Evolutionary conservation across 2,329 filamentous ascomycete species (phyloP), one percentile per base, ranked within the genome.

Genomic region (Neobulgaria alba): DNA sequence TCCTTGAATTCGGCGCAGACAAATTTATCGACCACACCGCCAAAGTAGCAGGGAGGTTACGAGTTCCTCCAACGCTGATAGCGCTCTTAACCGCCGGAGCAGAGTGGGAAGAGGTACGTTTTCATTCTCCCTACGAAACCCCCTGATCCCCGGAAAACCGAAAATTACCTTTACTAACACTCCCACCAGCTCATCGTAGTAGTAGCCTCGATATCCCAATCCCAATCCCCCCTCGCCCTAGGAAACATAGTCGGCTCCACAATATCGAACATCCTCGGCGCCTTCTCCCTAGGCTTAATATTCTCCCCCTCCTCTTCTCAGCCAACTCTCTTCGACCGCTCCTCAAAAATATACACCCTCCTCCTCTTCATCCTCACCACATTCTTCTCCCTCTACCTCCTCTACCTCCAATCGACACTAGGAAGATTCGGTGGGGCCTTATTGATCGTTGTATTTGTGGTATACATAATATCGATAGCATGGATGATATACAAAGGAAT

Each of bases 261-360:
- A 26, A 70, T 75, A 33, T 73, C 71, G 36, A 75, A 75, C 40
- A 71, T 74, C 37, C 61, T 74, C 2, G 72, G 71, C 12, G 72
- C 72, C 10, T 75, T 75, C 49, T 71, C 69, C 1, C 58, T 75
- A 1, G 71, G 69, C 4, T 59, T 75, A 1, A 50, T 74, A 3
- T 69, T 65, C 48, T 58, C 64, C n/a, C n/a, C n/a, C n/a, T n/a
- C n/a, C n/a, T n/a, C n/a, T 42, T 53, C 56, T 5, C 43, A 49
- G 5, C 47, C 48, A 1, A 53, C 63, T 9, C 34, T 43, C 1
- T 74, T 73, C 43, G 71, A 74, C 46, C 48, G 52, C n/a, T 72
- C 67, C 43, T 61, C 68, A 1, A 67, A 65, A 44, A 57, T 71
- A 10, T 73, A 74, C 47, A 63, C 67, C 1, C 51, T 57, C 1